Base-by-base conservation (phyloP, 1,139 yeast species). In the Suhomyces ambrosiae region DNA sequence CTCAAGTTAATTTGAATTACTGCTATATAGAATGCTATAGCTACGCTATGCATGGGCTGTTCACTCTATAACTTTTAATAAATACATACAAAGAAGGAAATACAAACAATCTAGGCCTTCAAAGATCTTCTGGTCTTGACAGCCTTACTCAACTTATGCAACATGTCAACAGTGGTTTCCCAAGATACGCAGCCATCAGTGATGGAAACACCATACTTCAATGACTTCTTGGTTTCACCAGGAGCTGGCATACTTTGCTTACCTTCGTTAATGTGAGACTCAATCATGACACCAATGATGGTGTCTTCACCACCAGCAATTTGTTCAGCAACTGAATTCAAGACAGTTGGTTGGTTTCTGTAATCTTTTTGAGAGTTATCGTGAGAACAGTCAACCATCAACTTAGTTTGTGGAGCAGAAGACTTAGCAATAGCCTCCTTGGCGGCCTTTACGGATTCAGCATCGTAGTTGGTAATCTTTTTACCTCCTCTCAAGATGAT, bases 311-410 rank as follows among this genome's bases (percentile, higher is more conserved):
- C 98, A 17, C 65, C 69, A 30, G 88, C 67, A 39, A 92, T 76
- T 68, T 92, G 97, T 52, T 80, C 82, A 37, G 89, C 86, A 37
- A 92, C 96, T 42, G 73, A 76, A 34, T 74, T 72, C 53, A 86
- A 81, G 14, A 90, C 97, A 64, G 77, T 81, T 40, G 97, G 96
- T 70, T 92, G 98, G 70, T 90, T 90, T 64, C 84, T 78, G 83
- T 79, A 89, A 66, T 92, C 95, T 71, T 92, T 92, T 64, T 75
- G 80, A 27, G 97, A 89, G 75, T 92, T 92, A 55, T 96, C 98
- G 66, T 92, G 98, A 35, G 97, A 89, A 68, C 96, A 92, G 68
- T 92, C 98, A 49, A 92, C 83, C 97, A 92, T 90, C 58, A 92
- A 85, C 63, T 90, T 79, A 56, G 84, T 80, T 38, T 68, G 71